phyloP scores from a whole-genome alignment of 73 alveolate genomes.

The Paramecium pentaurelia region DNA sequence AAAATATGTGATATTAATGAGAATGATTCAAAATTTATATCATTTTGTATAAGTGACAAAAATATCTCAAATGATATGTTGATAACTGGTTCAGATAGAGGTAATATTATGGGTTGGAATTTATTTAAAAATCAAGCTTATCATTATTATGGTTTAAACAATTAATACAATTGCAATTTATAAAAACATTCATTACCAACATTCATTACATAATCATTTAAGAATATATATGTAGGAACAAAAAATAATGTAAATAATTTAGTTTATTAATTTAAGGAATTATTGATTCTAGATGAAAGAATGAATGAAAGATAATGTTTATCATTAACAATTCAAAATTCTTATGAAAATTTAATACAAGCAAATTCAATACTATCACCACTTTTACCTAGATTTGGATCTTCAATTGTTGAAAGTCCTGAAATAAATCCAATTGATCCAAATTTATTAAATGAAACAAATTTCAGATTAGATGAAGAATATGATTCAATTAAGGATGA shows the following conservation, averaged over 20 bases:
- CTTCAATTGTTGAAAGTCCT: background rate
- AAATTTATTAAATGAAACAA: background rate
- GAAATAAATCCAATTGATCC: background rate
- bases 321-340: background rate
- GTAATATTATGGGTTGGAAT: slow-evolving; percentile 23
- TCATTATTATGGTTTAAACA: background rate
- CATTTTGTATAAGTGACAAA: background rate
- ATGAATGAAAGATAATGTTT: background rate
- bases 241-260: background rate
- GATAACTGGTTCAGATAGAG: background rate
- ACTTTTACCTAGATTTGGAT: background rate
- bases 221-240: slow-evolving; percentile 26
- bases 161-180: background rate
- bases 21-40: background rate
- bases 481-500: background rate
- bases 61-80: background rate
- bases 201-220: background rate
- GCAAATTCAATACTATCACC: background rate
- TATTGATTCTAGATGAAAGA: background rate
- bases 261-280: background rate
- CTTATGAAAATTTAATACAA: background rate
- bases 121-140: background rate
- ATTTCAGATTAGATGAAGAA: background rate
- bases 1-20: background rate
- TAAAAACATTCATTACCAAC: background rate